phyloP scores from a whole-genome alignment of 129 eudicot genomes.

The Chrysanthemum makinoi region DNA sequence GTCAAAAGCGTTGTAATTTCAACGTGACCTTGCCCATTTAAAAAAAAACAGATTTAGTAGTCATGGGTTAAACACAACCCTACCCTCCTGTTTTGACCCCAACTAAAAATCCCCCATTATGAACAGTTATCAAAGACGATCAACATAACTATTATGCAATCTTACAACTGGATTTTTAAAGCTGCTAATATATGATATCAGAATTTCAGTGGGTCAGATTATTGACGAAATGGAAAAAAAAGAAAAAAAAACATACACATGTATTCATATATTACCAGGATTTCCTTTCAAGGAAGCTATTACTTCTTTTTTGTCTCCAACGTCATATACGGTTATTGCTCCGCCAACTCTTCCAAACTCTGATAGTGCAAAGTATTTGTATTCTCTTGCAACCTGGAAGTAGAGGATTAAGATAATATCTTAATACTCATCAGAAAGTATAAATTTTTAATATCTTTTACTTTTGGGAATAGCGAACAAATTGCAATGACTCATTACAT shows the following conservation, averaged over 20 bases:
- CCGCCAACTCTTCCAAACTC: constrained; percentile 57
- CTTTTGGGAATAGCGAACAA: too few relatives aligned
- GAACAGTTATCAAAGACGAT: background rate
- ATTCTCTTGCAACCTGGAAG: constrained; percentile 43
- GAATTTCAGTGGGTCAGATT: background rate
- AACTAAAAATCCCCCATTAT: background rate
- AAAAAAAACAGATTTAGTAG: background rate
- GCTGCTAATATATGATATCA: background rate
- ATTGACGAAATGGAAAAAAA: background rate
- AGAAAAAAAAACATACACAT: background rate
- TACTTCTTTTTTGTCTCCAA: constrained; percentile 52
- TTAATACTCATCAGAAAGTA: background rate
- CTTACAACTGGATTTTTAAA: background rate
- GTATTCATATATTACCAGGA: constrained; percentile 39
- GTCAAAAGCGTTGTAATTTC: background rate
- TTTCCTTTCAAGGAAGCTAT: constrained; percentile 53
- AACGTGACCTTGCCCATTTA: background rate
- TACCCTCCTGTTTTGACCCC: background rate
- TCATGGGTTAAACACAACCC: background rate
- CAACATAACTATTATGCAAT: background rate
- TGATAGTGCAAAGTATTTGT: constrained; percentile 59
- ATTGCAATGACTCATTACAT: too few relatives aligned
- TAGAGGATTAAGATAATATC: background rate
- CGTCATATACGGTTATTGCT: constrained; percentile 54
- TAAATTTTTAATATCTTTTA: too few relatives aligned